These are phyloP conservation scores for Sambucus nigra DNA, from an alignment of 129 eudicot species.

Conservation along the genomic window DNA sequence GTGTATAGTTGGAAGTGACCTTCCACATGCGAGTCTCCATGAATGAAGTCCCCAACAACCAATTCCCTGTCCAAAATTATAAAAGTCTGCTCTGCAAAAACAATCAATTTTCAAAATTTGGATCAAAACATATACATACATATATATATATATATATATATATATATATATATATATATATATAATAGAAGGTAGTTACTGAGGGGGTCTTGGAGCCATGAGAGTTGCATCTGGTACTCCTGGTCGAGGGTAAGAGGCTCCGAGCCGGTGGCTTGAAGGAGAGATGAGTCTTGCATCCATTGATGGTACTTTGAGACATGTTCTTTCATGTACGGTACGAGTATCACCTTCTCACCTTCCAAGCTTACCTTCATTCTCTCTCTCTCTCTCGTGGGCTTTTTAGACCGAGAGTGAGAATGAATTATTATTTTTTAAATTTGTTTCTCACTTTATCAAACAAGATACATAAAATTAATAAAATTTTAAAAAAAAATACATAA, in stretches of 20 bases:
- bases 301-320: constrained; percentile 78
- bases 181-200: constrained; percentile 26
- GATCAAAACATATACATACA: background rate
- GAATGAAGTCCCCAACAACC: constrained; percentile 45
- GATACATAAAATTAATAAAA: too few relatives aligned
- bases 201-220: constrained; percentile 88
- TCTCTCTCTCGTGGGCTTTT: background rate
- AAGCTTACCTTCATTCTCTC: constrained; percentile 43
- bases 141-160: constrained; percentile 2
- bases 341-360: constrained; percentile 65
- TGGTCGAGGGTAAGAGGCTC: constrained; percentile 67
- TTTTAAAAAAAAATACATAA: too few relatives aligned
- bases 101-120: background rate
- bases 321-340: constrained; percentile 75
- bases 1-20: constrained; percentile 30
- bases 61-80: constrained; percentile 75
- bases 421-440: too few relatives aligned
- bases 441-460: too few relatives aligned
- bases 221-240: constrained; percentile 84
- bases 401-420: too few relatives aligned
- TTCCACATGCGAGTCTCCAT: constrained; percentile 66
- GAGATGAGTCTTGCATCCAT: constrained; percentile 88
- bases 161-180: background rate
- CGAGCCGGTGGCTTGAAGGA: constrained; percentile 83
- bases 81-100: constrained; percentile 65